Evolutionary conservation across 2,329 filamentous ascomycete genomes (phyloP).

Genomic region (Botryotinia convoluta): DNA sequence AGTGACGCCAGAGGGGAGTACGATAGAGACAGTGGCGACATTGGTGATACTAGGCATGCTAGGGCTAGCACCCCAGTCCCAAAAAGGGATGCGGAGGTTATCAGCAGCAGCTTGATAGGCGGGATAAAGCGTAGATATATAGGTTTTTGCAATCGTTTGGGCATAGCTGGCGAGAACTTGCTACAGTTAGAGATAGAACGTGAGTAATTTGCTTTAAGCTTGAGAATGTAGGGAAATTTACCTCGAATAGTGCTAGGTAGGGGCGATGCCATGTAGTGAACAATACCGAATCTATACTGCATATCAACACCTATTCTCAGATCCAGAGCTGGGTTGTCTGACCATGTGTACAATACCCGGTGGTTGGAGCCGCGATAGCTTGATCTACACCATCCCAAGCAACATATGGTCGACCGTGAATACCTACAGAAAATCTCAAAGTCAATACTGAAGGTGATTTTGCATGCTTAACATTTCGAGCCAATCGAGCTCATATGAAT

Average conservation of each 20-base stretch:
- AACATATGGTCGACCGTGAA: slow-evolving; percentile 31
- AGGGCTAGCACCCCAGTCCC: slow-evolving; percentile 48
- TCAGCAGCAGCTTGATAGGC: slow-evolving; percentile 45
- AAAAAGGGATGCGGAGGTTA: slow-evolving; percentile 47
- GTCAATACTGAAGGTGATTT: background rate
- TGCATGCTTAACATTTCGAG: background rate
- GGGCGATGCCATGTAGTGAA: slow-evolving; percentile 53
- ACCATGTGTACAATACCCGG: slow-evolving; percentile 37
- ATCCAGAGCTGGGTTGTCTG: background rate
- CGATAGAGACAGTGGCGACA: slow-evolving; percentile 37
- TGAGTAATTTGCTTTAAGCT: slow-evolving; percentile 2
- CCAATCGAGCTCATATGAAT: background rate
- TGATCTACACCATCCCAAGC: slow-evolving; percentile 31
- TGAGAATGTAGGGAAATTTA: slow-evolving; percentile 32
- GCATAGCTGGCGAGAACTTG: slow-evolving; percentile 51
- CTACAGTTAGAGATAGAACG: slow-evolving; percentile 36
- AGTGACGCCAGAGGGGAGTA: slow-evolving; percentile 27
- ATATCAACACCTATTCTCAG: background rate
- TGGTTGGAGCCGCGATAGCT: slow-evolving; percentile 20
- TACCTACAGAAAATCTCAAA: slow-evolving; percentile 20
- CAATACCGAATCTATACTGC: slow-evolving; percentile 27
- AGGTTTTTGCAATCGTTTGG: slow-evolving; percentile 44
- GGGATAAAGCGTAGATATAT: slow-evolving; percentile 40
- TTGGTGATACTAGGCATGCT: slow-evolving; percentile 42
- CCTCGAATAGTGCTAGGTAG: slow-evolving; percentile 54